These are phyloP conservation scores for Stachybotrys chartarum DNA, from an alignment of 2,329 filamentous ascomycete genomes.

Conservation along the genomic window DNA sequence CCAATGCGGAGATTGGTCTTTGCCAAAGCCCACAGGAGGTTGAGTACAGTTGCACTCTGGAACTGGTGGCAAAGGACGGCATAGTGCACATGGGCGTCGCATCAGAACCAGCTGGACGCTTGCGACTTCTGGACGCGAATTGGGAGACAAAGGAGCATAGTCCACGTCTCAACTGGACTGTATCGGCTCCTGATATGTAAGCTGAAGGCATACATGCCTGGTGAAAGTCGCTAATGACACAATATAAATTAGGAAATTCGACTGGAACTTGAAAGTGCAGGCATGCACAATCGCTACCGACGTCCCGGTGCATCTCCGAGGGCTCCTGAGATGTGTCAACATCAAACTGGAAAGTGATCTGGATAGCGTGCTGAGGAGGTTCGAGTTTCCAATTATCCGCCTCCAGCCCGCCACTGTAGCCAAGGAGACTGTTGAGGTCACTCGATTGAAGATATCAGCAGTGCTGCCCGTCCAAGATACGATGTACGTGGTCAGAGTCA, in stretches of 20 bases:
- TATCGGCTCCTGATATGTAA: slow-evolving; percentile 28
- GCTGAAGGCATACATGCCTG: slow-evolving; percentile 1
- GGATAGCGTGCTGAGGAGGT: neutral
- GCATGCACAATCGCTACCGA: slow-evolving; percentile 11
- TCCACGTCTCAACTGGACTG: slow-evolving; percentile 21
- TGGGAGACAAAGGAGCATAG: slow-evolving; percentile 12
- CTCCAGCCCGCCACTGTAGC: slow-evolving; percentile 4
- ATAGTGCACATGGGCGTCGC: slow-evolving; percentile 13
- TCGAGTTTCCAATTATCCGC: slow-evolving; percentile 8
- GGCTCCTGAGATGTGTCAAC: slow-evolving; percentile 13
- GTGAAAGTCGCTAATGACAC: neutral
- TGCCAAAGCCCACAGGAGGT: slow-evolving; percentile 7
- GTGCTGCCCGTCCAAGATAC: slow-evolving; percentile 21
- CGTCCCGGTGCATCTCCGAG: slow-evolving; percentile 9
- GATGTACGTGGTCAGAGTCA: slow-evolving; percentile 24
- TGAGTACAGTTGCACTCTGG: slow-evolving; percentile 11
- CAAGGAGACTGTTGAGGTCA: slow-evolving; percentile 6
- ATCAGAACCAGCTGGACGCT: slow-evolving; percentile 2
- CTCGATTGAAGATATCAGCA: slow-evolving; percentile 17
- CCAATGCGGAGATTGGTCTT: slow-evolving; percentile 6
- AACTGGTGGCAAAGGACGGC: slow-evolving; percentile 8
- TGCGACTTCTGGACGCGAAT: slow-evolving; percentile 14
- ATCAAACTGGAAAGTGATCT: slow-evolving; percentile 7
- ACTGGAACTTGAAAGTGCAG: slow-evolving; percentile 26
- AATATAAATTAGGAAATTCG: slow-evolving; percentile 15